These are phyloP conservation scores for Escallonia herrerae DNA, from an alignment of 129 eudicot genomes.

Conservation along the genomic window DNA sequence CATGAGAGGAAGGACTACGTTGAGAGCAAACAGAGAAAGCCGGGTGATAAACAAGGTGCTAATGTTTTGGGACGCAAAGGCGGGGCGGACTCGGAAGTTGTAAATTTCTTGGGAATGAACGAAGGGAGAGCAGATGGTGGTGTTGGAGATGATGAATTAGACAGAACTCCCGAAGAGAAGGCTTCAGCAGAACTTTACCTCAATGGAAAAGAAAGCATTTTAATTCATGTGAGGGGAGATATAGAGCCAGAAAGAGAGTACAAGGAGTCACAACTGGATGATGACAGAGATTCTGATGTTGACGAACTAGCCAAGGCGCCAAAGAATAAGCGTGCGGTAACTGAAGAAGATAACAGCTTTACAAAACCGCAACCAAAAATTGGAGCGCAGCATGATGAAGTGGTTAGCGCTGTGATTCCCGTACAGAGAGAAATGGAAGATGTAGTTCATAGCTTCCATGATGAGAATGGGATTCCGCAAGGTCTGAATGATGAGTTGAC, in stretches of 20 bases:
- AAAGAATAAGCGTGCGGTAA: no score
- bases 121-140: background rate
- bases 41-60: background rate
- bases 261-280: no score
- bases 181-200: background rate
- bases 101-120: no score
- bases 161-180: background rate
- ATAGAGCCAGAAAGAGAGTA: background rate
- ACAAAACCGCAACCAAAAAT: background rate
- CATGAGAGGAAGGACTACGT: background rate
- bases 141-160: background rate
- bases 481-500: background rate
- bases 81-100: background rate
- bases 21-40: background rate
- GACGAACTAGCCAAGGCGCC: no score
- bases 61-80: conserved; percentile 21
- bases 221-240: background rate
- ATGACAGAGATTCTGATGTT: background rate
- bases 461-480: conserved; percentile 31
- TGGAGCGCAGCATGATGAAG: background rate
- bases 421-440: no score
- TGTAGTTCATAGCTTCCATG: conserved; percentile 7
- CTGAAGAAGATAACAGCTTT: background rate
- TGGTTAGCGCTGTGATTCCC: background rate
- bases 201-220: background rate